A percentile compares a stretch with the other conserved stretches of the same genome.
phyloP scores from a whole-genome alignment of 139 green algal genomes.

The Gonium pectorale region DNA sequence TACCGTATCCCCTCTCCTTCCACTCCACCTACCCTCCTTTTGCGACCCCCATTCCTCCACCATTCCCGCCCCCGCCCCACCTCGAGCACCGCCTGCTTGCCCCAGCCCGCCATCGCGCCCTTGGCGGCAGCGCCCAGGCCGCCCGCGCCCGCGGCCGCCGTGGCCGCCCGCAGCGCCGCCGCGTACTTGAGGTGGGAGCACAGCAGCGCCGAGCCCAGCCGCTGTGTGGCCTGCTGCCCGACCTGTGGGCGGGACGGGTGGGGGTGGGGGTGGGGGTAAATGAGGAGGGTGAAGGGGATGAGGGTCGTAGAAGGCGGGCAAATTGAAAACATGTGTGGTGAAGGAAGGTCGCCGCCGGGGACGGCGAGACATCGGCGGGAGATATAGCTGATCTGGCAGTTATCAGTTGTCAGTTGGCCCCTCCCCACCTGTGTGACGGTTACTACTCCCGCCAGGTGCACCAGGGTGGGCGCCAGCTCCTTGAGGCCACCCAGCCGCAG shows the following conservation, averaged over 20 bases:
- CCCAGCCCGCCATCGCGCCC: slow-evolving; percentile 39
- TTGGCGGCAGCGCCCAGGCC: slow-evolving; percentile 23
- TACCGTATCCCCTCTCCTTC: no score
- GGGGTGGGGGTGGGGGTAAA: not conserved
- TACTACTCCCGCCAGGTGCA: slow-evolving; percentile 70
- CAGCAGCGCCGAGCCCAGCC: slow-evolving; percentile 68
- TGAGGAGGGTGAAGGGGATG: not conserved
- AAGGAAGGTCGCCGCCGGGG: no score
- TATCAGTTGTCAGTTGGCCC: not conserved
- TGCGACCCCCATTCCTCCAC: not conserved
- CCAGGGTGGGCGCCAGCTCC: slow-evolving; percentile 73
- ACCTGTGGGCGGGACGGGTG: slow-evolving; percentile 9
- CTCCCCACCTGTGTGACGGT: slow-evolving; percentile 58
- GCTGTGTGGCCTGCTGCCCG: slow-evolving; percentile 49
- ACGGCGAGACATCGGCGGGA: no score
- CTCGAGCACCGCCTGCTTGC: slow-evolving; percentile 57
- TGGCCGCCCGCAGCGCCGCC: slow-evolving; percentile 21
- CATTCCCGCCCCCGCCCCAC: not conserved
- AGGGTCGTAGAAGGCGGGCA: not conserved
- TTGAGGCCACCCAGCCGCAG: slow-evolving; percentile 73
- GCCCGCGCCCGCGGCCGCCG: not conserved
- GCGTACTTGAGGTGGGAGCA: slow-evolving; percentile 67
- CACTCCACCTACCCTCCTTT: not conserved
- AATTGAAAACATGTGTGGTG: no score
- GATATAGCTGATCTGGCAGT: no score